These are phyloP conservation scores for Sporisorium sorghi DNA, from an alignment of 1,284 basidiomycete species.

Conservation along the genomic window DNA sequence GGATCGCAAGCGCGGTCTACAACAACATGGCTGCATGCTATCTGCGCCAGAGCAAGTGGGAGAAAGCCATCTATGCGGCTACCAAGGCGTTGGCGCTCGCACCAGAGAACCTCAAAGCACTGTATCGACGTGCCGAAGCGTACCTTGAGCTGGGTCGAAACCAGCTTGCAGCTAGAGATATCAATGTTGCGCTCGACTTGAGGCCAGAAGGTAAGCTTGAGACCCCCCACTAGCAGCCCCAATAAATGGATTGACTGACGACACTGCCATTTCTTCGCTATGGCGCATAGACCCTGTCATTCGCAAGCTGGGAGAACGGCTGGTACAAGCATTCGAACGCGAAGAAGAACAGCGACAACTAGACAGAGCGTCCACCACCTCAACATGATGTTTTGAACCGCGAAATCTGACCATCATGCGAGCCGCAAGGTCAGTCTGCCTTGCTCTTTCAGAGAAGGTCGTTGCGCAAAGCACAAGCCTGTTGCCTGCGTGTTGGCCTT, in stretches of 20 bases:
- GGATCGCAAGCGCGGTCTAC: constrained; percentile 40
- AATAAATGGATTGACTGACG: constrained; percentile 4
- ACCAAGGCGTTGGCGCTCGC: constrained; percentile 38
- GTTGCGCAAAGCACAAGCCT: not conserved
- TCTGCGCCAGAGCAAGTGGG: constrained; percentile 37
- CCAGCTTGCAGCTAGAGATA: constrained; percentile 41
- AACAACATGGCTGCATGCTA: constrained; percentile 56
- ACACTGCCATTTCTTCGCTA: no score
- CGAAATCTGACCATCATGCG: no score
- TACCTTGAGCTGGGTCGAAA: constrained; percentile 41
- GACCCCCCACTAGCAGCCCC: not conserved
- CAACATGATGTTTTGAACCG: constrained; percentile 4
- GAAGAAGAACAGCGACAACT: constrained; percentile 13
- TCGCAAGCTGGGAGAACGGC: constrained; percentile 41
- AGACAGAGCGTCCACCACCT: constrained; percentile 3
- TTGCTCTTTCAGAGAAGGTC: no score
- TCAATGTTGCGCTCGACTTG: constrained; percentile 45
- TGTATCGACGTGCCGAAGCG: constrained; percentile 45
- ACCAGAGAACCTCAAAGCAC: constrained; percentile 50
- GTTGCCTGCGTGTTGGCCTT: no score
- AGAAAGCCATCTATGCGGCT: constrained; percentile 40
- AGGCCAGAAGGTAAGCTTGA: constrained; percentile 33
- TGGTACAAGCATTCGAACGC: constrained; percentile 33
- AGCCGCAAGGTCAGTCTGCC: no score
- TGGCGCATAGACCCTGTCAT: constrained; percentile 27